Evolutionary conservation across 1,284 basidiomycete genomes (phyloP).

Genomic region (Athelia psychrophila): DNA sequence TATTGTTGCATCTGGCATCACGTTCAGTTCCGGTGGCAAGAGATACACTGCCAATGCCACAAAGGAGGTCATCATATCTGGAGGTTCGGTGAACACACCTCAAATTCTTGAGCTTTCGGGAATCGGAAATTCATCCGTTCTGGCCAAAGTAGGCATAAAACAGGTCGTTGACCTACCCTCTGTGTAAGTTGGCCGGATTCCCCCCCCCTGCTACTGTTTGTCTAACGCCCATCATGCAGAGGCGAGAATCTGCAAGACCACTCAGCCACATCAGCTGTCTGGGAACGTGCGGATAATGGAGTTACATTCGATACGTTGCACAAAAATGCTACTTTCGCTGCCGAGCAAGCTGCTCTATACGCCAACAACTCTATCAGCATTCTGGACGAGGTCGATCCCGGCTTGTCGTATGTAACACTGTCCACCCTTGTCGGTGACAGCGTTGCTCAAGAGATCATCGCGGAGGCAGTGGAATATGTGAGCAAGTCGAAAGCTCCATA

Average conservation of each 20-base stretch:
- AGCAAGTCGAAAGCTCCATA: background rate
- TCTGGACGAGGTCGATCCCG: background rate
- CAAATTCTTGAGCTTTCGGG: constrained; percentile 46
- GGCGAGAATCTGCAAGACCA: background rate
- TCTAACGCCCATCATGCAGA: no score
- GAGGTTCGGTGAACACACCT: constrained; percentile 33
- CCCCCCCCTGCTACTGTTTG: no score
- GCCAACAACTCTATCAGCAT: background rate
- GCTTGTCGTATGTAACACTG: background rate
- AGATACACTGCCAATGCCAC: background rate
- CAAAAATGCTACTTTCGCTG: background rate
- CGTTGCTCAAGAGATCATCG: background rate
- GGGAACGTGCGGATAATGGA: background rate
- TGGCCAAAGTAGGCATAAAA: constrained; percentile 31
- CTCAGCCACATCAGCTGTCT: background rate
- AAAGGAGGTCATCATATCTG: background rate
- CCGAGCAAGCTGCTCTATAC: background rate
- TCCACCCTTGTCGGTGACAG: constrained; percentile 1
- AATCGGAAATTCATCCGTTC: constrained; percentile 34
- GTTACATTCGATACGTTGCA: background rate
- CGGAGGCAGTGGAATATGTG: background rate
- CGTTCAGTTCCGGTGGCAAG: background rate
- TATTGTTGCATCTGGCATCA: background rate
- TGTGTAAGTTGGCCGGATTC: constrained; percentile 19
- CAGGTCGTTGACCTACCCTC: constrained; percentile 31